phyloP scores from a whole-genome alignment of 2,329 filamentous ascomycete species.

The Magnaporthiopsis rhizophila region DNA sequence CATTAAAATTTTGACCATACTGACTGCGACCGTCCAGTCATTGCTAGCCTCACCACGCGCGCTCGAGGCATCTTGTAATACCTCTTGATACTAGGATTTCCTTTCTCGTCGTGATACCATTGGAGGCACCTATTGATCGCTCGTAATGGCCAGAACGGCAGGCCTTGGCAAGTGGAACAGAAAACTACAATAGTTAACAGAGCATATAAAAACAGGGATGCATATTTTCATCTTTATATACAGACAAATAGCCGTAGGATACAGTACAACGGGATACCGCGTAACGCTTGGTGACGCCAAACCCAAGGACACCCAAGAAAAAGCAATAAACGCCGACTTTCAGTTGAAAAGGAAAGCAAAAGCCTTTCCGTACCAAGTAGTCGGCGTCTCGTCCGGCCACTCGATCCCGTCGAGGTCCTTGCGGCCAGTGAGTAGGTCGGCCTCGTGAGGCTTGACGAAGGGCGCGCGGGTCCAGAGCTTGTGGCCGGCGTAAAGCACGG shows the following conservation, averaged over 20 bases:
- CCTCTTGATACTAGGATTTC: no score
- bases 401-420: constrained; percentile 2
- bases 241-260: neutral
- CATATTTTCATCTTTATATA: neutral
- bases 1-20: no score
- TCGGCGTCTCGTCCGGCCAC: neutral
- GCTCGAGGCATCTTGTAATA: no score
- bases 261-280: neutral
- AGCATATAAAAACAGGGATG: neutral
- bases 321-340: neutral
- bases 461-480: constrained; percentile 42
- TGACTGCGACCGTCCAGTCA: no score
- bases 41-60: no score
- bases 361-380: constrained; percentile 1
- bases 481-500: constrained; percentile 51
- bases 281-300: neutral
- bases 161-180: no score
- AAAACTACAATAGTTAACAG: no score
- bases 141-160: no score
- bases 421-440: constrained; percentile 40
- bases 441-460: constrained; percentile 43
- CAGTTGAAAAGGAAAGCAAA: neutral
- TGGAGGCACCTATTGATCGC: no score
- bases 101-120: no score
- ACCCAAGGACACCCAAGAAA: neutral